These are phyloP conservation scores for Mucor irregularis DNA, from an alignment of 371 early-diverging fungal species.

Conservation along the genomic window DNA sequence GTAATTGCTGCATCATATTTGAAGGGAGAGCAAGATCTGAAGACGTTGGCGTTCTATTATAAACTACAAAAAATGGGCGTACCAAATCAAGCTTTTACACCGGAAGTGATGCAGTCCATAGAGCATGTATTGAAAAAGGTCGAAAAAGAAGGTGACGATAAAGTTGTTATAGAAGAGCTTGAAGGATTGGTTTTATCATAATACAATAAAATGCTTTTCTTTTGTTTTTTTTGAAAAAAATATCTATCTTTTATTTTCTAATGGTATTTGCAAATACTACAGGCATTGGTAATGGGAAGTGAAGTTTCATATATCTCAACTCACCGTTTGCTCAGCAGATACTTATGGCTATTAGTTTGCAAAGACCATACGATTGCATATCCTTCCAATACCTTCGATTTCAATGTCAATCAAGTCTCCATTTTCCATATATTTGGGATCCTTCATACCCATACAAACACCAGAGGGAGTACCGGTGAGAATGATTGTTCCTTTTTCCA, in stretches of 20 bases:
- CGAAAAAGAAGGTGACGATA: conserved; percentile 6
- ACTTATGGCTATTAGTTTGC: no score
- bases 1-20: conserved; percentile 21
- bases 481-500: conserved; percentile 61
- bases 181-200: conserved; percentile 1
- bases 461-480: conserved; percentile 64
- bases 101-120: neutral
- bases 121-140: conserved; percentile 2
- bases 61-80: conserved; percentile 18
- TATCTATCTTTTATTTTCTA: no score
- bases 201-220: no score
- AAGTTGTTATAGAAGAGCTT: conserved; percentile 9
- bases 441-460: conserved; percentile 54
- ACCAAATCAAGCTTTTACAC: conserved; percentile 16
- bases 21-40: conserved; percentile 23
- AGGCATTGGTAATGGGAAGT: no score
- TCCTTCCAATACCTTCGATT: conserved; percentile 56
- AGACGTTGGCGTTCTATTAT: conserved; percentile 27
- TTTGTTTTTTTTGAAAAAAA: no score
- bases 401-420: conserved; percentile 51
- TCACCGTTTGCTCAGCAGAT: no score
- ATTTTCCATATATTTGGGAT: conserved; percentile 50
- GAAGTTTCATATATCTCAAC: no score
- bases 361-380: conserved; percentile 41
- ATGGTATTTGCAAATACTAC: no score